Conservation (phyloP, 1,284 basidiomycete genomes). For the Cutaneotrichosporon arboriforme region DNA sequence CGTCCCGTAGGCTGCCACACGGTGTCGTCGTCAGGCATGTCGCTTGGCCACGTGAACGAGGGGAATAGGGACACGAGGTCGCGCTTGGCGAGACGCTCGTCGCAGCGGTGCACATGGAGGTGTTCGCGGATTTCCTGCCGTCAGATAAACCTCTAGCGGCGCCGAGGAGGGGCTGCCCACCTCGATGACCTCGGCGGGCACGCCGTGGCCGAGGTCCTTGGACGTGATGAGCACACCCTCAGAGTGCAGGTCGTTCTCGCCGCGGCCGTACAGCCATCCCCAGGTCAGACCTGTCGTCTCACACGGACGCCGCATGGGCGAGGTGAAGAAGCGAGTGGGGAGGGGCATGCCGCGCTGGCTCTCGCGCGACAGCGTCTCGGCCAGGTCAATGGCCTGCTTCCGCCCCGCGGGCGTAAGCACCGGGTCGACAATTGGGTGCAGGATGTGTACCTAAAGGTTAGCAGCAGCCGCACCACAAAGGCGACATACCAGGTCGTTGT, state of each 20-base stretch:
- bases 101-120: slow-evolving; percentile 33
- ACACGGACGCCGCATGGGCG: slow-evolving; percentile 30
- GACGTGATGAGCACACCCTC: background rate
- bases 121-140: slow-evolving; percentile 33
- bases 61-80: slow-evolving; percentile 24
- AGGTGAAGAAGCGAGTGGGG: slow-evolving; percentile 28
- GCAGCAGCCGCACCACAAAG: background rate
- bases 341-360: slow-evolving; percentile 24
- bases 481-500: slow-evolving; percentile 11
- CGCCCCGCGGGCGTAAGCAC: slow-evolving; percentile 23
- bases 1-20: slow-evolving; percentile 28
- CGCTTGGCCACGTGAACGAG: slow-evolving; percentile 18
- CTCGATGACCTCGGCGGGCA: slow-evolving; percentile 27
- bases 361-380: slow-evolving; percentile 22
- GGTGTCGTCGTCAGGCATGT: slow-evolving; percentile 24
- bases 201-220: slow-evolving; percentile 10
- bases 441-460: slow-evolving; percentile 17
- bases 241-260: background rate
- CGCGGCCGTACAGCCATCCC: slow-evolving; percentile 22
- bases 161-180: slow-evolving; percentile 14
- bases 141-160: background rate
- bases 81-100: slow-evolving; percentile 16
- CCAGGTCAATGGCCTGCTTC: slow-evolving; percentile 23
- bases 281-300: slow-evolving; percentile 34
- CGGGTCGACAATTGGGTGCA: slow-evolving; percentile 27